Percentiles rank a stretch among this genome's conserved stretches.
Evolutionary conservation across 805 yeast genomes (phyloP).

Genomic region (Candida maesae): DNA sequence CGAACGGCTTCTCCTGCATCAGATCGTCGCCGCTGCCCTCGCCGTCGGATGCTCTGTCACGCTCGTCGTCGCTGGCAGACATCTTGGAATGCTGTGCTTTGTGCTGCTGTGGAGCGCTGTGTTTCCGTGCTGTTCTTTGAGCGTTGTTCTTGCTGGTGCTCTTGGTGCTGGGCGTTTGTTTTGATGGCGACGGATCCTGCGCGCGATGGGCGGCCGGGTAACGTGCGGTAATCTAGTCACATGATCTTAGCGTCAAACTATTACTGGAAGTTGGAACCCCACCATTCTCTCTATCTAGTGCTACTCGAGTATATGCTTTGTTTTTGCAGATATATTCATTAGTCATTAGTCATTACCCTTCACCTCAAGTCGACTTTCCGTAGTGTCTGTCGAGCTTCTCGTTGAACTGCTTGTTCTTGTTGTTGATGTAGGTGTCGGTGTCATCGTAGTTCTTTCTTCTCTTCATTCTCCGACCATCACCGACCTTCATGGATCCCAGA

Average conservation of each 20-base stretch:
- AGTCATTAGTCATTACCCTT: not conserved
- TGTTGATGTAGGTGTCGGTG: constrained; percentile 47
- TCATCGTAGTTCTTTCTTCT: constrained; percentile 36
- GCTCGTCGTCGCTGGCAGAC: constrained; percentile 16
- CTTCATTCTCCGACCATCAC: constrained; percentile 31
- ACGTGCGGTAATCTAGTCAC: too few relatives aligned
- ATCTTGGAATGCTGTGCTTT: constrained; percentile 3
- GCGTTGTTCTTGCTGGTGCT: not conserved
- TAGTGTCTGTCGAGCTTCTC: constrained; percentile 50
- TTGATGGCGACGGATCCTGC: not conserved
- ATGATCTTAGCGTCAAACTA: too few relatives aligned
- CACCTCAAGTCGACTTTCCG: not conserved
- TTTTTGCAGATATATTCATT: too few relatives aligned
- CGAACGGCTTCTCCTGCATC: constrained; percentile 36
- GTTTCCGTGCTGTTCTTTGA: not conserved
- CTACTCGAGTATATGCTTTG: not conserved
- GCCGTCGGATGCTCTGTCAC: constrained; percentile 22
- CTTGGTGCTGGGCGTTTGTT: not conserved
- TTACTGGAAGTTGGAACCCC: too few relatives aligned
- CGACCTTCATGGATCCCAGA: constrained; percentile 23
- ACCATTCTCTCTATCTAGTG: too few relatives aligned
- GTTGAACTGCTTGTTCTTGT: constrained; percentile 71
- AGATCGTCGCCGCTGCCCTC: constrained; percentile 43
- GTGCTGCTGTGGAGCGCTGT: not conserved
- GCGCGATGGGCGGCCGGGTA: not conserved